Conservation (phyloP, 2,329 filamentous ascomycete genomes). For the Pestalotiopsis sp. region DNA sequence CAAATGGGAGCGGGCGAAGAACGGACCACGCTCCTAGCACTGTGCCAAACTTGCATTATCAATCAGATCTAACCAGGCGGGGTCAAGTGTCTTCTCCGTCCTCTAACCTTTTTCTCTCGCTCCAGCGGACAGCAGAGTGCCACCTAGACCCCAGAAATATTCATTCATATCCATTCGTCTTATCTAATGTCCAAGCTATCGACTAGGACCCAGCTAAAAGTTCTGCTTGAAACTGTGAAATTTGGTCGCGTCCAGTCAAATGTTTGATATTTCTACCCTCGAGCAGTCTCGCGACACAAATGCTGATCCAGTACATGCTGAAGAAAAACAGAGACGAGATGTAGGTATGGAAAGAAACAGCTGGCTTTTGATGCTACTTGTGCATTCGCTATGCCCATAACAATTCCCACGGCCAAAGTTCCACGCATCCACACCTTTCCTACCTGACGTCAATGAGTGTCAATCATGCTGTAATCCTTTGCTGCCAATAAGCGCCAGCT, state of each 20-base stretch:
- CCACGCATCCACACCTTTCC: not conserved
- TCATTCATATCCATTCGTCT: not conserved
- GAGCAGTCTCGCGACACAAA: not conserved
- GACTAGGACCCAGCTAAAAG: not conserved
- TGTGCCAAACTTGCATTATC: constrained; percentile 1
- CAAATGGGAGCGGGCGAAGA: not conserved
- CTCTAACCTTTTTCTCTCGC: not conserved
- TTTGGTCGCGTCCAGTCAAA: not conserved
- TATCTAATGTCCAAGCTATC: not conserved
- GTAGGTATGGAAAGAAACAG: too few species aligned
- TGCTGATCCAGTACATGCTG: too few species aligned
- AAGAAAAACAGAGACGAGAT: too few species aligned
- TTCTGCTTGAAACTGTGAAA: not conserved
- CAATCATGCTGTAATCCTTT: not conserved
- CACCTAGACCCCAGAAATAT: not conserved
- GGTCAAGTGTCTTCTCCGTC: not conserved
- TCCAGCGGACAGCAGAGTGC: not conserved
- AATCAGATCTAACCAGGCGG: constrained; percentile 3
- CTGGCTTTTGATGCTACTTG: too few species aligned
- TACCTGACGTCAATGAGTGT: not conserved
- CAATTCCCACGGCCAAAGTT: not conserved
- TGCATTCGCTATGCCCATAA: not conserved
- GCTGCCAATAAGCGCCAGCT: too few species aligned
- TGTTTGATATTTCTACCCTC: not conserved
- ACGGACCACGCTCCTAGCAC: not conserved